Base-by-base conservation (phyloP, 2,329 filamentous ascomycete species). In the Diaporthe citrichinensis region DNA sequence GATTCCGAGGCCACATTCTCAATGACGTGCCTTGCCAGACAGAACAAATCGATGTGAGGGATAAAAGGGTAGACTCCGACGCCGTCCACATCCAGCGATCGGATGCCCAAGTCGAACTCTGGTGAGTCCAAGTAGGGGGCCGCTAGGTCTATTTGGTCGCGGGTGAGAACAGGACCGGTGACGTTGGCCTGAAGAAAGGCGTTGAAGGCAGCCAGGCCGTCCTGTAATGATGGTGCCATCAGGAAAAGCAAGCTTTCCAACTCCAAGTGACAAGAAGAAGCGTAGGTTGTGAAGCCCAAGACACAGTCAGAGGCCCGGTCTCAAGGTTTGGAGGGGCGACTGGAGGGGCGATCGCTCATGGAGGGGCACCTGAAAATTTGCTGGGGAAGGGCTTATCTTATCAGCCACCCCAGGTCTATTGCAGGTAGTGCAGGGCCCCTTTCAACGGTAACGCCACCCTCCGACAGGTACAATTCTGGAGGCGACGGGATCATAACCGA, bases 181-280 rank as follows among this genome's bases (percentile, higher is more conserved):
- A 97, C 94, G 81, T 95, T 98, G 1, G 92, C 92, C 83, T 98
- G 96, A 23, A 98, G 84, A 82, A 98, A 98, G 15, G 93, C 91
- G 80, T 95, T 90, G 15, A 98, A 88, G 2, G 93, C 90, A 1
- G 93, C 92, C 65, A 94, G 85, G 14, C 92, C 94, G 46, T 94
- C 86, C 59, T 90, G 25, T 44, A 77, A 58, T 23, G 76, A 75
- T 34, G 58, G 49, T 39, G 73, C 76, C 76, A 77, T 77, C 3
- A 49, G 34, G 49, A 8, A 62, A 44, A 23, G 15, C 36, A 58
- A 44, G 61, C 15, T 34, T 36, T 58, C 3, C n/a, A 15, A 44
- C 14, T 36, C 17, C 28, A 59, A 23, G 25, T 12, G 14, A 55
- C n/a, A 58, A 5, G 31, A n/a, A 59, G 51, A 36, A 68, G 4